Conservation (phyloP, 768 basidiomycete genomes). For the Xanthoconium purpureum region DNA sequence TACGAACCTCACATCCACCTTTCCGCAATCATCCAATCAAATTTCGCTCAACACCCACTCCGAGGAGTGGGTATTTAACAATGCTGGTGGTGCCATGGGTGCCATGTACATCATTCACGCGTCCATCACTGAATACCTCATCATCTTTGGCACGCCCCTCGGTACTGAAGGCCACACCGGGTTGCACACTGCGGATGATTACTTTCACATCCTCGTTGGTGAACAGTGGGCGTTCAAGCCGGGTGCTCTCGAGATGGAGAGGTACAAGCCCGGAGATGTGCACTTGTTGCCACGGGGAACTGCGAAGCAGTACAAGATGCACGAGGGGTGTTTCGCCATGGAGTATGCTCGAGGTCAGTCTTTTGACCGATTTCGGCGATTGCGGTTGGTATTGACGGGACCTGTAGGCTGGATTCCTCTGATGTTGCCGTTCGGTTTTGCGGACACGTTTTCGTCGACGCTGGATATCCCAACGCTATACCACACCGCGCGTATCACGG, state of each 20-base stretch:
- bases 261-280: conserved; percentile 79
- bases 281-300: conserved; percentile 80
- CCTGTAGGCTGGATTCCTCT: conserved; percentile 89
- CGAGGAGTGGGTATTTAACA: conserved; percentile 92
- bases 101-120: conserved; percentile 98
- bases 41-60: conserved; percentile 55
- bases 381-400: not conserved
- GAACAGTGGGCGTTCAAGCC: conserved; percentile 93
- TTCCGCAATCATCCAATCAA: conserved; percentile 52
- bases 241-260: conserved; percentile 80
- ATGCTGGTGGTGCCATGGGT: conserved; percentile 97
- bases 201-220: conserved; percentile 92
- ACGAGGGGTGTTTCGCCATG: conserved; percentile 90
- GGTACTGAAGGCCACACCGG: conserved; percentile 97
- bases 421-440: conserved; percentile 93
- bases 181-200: conserved; percentile 94
- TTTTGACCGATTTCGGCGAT: not conserved
- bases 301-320: conserved; percentile 98
- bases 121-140: conserved; percentile 93
- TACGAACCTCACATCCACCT: conserved; percentile 69
- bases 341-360: conserved; percentile 87
- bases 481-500: conserved; percentile 74
- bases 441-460: conserved; percentile 83
- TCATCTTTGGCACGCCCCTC: conserved; percentile 92
- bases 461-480: conserved; percentile 83